These are phyloP conservation scores for Casuarina equisetifolia DNA, from an alignment of 306 rosid species.

Conservation along the genomic window DNA sequence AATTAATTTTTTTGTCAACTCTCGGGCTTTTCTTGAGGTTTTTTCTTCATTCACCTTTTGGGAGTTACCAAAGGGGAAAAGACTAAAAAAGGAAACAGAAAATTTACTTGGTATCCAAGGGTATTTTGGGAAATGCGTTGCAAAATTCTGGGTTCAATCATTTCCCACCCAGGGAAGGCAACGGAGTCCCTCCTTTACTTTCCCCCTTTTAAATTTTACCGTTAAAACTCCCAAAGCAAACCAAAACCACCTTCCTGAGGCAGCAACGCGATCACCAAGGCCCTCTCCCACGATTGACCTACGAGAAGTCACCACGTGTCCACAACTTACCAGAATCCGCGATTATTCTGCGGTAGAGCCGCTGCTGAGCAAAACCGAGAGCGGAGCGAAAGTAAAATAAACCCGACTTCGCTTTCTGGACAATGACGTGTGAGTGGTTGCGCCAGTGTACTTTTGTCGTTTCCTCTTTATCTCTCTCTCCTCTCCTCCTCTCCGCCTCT, in stretches of 20 bases:
- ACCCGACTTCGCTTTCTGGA: background rate
- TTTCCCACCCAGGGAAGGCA: background rate
- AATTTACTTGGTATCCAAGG: no score
- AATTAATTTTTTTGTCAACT: no score
- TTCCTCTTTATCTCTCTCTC: background rate
- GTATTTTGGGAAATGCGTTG: no score
- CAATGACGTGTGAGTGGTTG: slow-evolving; percentile 17
- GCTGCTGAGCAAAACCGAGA: background rate
- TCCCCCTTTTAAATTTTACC: background rate
- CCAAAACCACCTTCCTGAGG: background rate
- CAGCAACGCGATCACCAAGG: background rate
- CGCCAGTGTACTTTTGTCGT: slow-evolving; percentile 14
- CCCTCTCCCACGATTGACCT: background rate
- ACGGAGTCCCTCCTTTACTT: no score
- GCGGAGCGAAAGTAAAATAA: background rate
- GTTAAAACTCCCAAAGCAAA: background rate
- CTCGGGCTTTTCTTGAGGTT: no score
- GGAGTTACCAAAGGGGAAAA: no score
- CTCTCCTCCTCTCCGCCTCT: background rate
- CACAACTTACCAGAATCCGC: background rate
- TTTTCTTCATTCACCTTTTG: no score
- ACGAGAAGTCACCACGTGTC: slow-evolving; percentile 13
- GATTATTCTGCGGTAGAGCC: background rate
- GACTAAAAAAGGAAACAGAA: no score
- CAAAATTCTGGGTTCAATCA: no score